Conservation (phyloP, 805 yeast genomes). For the Danielia oregonensis region DNA sequence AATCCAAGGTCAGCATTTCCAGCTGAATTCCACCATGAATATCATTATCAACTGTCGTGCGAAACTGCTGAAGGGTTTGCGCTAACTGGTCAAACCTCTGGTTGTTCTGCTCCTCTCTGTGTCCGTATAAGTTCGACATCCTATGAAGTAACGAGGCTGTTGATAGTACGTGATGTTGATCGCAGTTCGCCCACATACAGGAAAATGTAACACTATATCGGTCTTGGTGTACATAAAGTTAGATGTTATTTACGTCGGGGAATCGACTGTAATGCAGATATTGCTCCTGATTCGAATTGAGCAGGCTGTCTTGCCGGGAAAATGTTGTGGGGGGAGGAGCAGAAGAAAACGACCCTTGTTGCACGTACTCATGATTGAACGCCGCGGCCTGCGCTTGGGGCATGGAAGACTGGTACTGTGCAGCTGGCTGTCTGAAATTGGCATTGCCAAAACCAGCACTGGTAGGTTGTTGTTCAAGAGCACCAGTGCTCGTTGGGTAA, state of each 20-base stretch:
- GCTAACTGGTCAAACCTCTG: constrained; percentile 42
- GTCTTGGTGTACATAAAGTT: constrained; percentile 4
- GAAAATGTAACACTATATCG: background rate
- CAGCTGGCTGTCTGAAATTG: background rate
- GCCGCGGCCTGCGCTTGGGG: no score
- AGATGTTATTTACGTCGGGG: constrained; percentile 24
- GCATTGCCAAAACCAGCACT: constrained; percentile 41
- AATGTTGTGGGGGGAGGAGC: no score
- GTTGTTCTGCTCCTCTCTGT: constrained; percentile 41
- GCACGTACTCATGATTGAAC: no score
- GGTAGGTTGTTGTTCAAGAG: constrained; percentile 29
- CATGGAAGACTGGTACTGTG: no score
- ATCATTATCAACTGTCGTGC: constrained; percentile 40
- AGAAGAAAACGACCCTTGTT: no score
- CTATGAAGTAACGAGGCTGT: background rate
- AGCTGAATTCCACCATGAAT: constrained; percentile 39
- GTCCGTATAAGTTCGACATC: constrained; percentile 29
- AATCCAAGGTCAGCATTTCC: constrained; percentile 36
- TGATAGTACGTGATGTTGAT: no score
- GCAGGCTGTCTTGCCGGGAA: no score
- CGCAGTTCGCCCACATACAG: no score
- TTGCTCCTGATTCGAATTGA: constrained; percentile 10
- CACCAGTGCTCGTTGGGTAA: no score
- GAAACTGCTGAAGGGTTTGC: constrained; percentile 38
- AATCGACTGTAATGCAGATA: constrained; percentile 27